These are phyloP conservation scores for Candida nitratophila DNA, from an alignment of 805 yeast species.

Conservation along the genomic window DNA sequence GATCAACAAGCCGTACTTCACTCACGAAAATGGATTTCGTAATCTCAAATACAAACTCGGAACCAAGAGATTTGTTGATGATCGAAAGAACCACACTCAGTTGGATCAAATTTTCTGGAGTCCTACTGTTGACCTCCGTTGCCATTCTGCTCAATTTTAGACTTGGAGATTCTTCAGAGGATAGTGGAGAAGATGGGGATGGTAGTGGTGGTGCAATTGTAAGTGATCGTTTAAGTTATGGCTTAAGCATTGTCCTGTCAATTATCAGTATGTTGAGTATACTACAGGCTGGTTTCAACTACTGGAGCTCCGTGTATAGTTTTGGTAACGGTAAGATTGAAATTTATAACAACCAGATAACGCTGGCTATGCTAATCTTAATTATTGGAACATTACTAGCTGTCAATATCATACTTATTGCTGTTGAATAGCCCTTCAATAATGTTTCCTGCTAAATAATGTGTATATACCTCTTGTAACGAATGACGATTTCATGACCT, in stretches of 20 bases:
- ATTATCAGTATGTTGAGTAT: conserved; percentile 30
- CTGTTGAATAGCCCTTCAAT: too few species aligned
- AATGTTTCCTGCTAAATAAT: too few species aligned
- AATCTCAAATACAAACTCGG: conserved; percentile 33
- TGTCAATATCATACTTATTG: conserved; percentile 25
- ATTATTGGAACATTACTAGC: conserved; percentile 30
- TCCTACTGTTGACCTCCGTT: conserved; percentile 38
- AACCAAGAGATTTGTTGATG: conserved; percentile 49
- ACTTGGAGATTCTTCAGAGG: conserved; percentile 25
- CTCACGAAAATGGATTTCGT: conserved; percentile 19
- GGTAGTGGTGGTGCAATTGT: background rate
- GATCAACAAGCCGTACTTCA: too few species aligned
- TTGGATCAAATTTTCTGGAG: conserved; percentile 39
- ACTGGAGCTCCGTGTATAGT: conserved; percentile 35
- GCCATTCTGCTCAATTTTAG: conserved; percentile 40
- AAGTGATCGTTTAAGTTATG: conserved; percentile 24
- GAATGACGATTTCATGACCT: too few species aligned
- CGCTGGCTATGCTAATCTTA: conserved; percentile 26
- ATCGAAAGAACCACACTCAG: conserved; percentile 46
- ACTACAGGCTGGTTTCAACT: conserved; percentile 32
- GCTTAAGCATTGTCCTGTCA: conserved; percentile 18
- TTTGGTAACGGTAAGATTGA: conserved; percentile 35
- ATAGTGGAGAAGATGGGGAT: conserved; percentile 6
- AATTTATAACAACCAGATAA: conserved; percentile 28
- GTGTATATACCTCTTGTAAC: too few species aligned